Conservation (phyloP, 2,329 filamentous ascomycete genomes). For the Cladosporium oxysporum region DNA sequence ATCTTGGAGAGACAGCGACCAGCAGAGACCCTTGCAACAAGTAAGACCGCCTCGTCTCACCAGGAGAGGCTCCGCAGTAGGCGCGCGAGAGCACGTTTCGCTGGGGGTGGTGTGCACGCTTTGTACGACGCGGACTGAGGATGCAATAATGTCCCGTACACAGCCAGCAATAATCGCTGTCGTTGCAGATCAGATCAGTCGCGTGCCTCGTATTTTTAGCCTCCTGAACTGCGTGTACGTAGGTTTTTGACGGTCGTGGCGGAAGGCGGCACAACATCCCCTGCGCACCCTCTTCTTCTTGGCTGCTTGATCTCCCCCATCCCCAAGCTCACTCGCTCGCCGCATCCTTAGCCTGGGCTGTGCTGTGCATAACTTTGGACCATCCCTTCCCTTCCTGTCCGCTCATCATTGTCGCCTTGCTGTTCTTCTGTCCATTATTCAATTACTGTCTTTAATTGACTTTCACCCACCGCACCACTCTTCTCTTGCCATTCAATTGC, state of each 20-base stretch:
- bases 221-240: not conserved
- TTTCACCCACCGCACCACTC: not conserved
- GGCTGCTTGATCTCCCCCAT: slow-evolving; percentile 5
- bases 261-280: slow-evolving; percentile 7
- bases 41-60: not conserved
- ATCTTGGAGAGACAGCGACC: not conserved
- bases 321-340: not conserved
- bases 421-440: slow-evolving; percentile 7
- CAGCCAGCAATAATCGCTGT: not conserved
- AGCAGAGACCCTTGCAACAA: not conserved
- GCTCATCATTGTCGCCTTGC: not conserved
- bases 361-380: slow-evolving; percentile 2
- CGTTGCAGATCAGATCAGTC: not conserved
- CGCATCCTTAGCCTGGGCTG: not conserved
- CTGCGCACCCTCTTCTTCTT: slow-evolving; percentile 1
- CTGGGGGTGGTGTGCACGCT: not conserved
- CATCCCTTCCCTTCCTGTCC: slow-evolving; percentile 14
- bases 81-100: not conserved
- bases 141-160: not conserved
- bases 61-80: not conserved
- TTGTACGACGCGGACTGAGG: not conserved
- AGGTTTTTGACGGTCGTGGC: not conserved
- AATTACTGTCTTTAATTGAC: slow-evolving; percentile 6
- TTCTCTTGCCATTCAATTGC: not conserved
- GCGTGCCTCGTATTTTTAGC: slow-evolving; percentile 6